A percentile compares a stretch with the other conserved stretches of the same genome.
phyloP scores from a whole-genome alignment of 768 basidiomycete genomes.

The Amanita brunnescens region DNA sequence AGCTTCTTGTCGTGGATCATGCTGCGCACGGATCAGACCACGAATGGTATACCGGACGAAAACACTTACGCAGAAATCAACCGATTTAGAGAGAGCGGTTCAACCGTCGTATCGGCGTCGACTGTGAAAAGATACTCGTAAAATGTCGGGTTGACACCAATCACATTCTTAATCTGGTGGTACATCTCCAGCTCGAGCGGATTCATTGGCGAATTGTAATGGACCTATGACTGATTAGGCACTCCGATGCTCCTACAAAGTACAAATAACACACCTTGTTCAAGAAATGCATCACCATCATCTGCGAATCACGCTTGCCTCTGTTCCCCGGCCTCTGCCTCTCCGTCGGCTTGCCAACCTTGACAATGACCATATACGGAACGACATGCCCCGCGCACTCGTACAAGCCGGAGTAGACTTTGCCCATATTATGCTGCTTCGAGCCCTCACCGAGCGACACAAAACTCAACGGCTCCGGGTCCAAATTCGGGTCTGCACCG shows the following conservation, averaged over 20 bases:
- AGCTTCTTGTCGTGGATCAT: slow-evolving; percentile 97
- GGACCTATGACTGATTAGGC: slow-evolving; percentile 49
- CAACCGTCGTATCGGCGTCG: slow-evolving; percentile 92
- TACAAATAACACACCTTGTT: slow-evolving; percentile 62
- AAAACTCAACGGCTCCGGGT: slow-evolving; percentile 94
- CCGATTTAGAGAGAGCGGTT: slow-evolving; percentile 79
- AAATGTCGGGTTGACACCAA: slow-evolving; percentile 97
- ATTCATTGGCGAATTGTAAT: slow-evolving; percentile 94
- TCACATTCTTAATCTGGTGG: slow-evolving; percentile 99
- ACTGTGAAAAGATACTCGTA: slow-evolving; percentile 94
- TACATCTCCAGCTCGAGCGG: slow-evolving; percentile 97
- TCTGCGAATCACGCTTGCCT: slow-evolving; percentile 97
- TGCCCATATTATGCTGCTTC: slow-evolving; percentile 97
- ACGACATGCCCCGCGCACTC: slow-evolving; percentile 94
- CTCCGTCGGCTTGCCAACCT: slow-evolving; percentile 94
- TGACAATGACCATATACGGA: slow-evolving; percentile 87
- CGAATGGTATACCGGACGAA: background rate
- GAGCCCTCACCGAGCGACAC: slow-evolving; percentile 89
- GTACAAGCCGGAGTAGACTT: slow-evolving; percentile 93
- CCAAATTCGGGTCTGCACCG: slow-evolving; percentile 85
- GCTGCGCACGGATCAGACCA: slow-evolving; percentile 29
- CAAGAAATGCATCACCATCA: slow-evolving; percentile 93
- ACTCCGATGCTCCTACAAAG: background rate
- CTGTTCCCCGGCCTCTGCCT: slow-evolving; percentile 91
- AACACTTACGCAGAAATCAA: slow-evolving; percentile 82